A percentile compares a stretch with the other conserved stretches of the same genome.
These are phyloP conservation scores for Colletotrichum orchidophilum DNA, from an alignment of 2,329 filamentous ascomycete species.

Conservation along the genomic window DNA sequence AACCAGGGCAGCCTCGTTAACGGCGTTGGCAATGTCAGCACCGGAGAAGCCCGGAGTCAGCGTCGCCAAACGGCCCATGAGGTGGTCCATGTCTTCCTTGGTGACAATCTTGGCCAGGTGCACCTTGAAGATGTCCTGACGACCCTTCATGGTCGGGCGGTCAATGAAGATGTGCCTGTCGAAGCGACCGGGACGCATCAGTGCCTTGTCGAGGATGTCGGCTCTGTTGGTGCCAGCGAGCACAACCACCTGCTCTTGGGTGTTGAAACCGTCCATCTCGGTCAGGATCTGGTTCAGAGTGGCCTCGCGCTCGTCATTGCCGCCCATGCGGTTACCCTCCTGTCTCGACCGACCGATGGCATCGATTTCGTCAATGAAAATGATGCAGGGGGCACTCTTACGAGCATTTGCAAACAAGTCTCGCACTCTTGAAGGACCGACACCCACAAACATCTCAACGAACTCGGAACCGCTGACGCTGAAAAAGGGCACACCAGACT, in stretches of 20 bases:
- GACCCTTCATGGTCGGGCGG: constrained; percentile 93
- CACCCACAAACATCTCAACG: constrained; percentile 99
- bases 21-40: constrained; percentile 97
- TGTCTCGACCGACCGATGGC: constrained; percentile 92
- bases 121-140: constrained; percentile 95
- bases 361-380: constrained; percentile 99
- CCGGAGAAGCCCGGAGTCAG: constrained; percentile 96
- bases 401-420: constrained; percentile 94
- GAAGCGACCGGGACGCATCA: constrained; percentile 94
- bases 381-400: constrained; percentile 97
- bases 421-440: constrained; percentile 92
- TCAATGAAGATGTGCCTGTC: constrained; percentile 97
- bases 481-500: constrained; percentile 97
- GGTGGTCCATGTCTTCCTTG: constrained; percentile 85
- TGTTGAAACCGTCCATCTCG: constrained; percentile 99
- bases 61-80: constrained; percentile 88
- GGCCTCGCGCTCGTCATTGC: constrained; percentile 96
- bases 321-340: constrained; percentile 76
- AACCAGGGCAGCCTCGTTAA: constrained; percentile 96
- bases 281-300: constrained; percentile 98
- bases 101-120: constrained; percentile 96
- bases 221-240: constrained; percentile 96
- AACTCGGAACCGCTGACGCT: constrained; percentile 99
- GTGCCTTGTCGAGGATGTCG: constrained; percentile 92
- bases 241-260: constrained; percentile 93